Conservation (phyloP, 345 rosid species). For the Heritiera fomes region DNA sequence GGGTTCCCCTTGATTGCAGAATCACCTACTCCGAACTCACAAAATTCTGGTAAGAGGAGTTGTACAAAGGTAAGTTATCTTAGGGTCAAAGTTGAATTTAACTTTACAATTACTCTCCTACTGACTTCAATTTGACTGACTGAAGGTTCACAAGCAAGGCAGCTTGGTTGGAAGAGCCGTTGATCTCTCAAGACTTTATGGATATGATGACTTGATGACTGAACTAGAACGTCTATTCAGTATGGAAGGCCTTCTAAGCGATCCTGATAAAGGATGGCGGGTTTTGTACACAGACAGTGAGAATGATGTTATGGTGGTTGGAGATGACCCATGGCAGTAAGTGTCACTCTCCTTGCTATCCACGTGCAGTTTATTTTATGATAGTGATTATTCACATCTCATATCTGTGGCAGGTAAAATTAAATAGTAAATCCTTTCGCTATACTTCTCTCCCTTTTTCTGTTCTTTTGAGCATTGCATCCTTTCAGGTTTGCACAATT, state of each 20-base stretch:
- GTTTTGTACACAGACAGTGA: conserved; percentile 86
- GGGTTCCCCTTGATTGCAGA: conserved; percentile 75
- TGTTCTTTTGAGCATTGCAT: conserved; percentile 11
- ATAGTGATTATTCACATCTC: neutral
- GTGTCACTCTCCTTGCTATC: conserved; percentile 30
- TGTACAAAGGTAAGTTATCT: conserved; percentile 71
- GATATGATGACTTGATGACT: conserved; percentile 60
- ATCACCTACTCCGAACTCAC: conserved; percentile 45
- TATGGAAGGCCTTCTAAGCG: conserved; percentile 82
- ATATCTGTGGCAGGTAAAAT: neutral
- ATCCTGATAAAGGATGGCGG: conserved; percentile 78
- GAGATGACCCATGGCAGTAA: conserved; percentile 95
- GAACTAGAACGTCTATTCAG: conserved; percentile 76
- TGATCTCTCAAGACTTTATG: conserved; percentile 68
- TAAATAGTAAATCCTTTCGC: neutral
- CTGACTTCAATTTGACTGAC: conserved; percentile 16
- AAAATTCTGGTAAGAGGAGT: conserved; percentile 77
- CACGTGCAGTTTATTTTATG: conserved; percentile 5
- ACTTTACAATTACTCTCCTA: conserved; percentile 23
- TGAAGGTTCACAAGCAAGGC: conserved; percentile 96
- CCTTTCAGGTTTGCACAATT: neutral
- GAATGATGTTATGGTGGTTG: conserved; percentile 90
- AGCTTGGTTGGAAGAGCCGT: conserved; percentile 88
- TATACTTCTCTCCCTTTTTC: neutral
- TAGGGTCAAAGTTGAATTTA: conserved; percentile 14